Percentiles rank a stretch among this genome's conserved stretches.
phyloP scores from a whole-genome alignment of 805 yeast species.

The Monosporozyma solicola region DNA sequence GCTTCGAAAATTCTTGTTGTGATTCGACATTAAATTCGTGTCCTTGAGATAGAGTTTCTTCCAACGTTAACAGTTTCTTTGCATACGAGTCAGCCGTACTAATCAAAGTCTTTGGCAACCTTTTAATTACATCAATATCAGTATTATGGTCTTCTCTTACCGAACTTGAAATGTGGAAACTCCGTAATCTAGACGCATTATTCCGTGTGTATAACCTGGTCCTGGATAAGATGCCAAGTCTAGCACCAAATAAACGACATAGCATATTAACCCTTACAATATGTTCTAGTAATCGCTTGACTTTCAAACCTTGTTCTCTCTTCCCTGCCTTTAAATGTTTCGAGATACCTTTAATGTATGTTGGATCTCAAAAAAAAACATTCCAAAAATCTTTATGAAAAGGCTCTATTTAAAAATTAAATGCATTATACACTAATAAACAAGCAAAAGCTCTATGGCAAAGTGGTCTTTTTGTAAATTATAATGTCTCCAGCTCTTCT shows the following conservation, averaged over 20 bases:
- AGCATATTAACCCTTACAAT: background rate
- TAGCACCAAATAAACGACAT: background rate
- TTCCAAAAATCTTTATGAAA: background rate
- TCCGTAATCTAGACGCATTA: background rate
- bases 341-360: background rate
- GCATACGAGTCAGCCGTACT: constrained; percentile 38
- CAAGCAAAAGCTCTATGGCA: background rate
- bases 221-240: background rate
- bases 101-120: constrained; percentile 44
- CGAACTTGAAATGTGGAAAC: background rate
- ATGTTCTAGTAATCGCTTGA: background rate
- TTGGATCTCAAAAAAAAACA: background rate
- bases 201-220: background rate
- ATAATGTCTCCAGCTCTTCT: constrained; percentile 74
- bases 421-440: background rate
- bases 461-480: constrained; percentile 34
- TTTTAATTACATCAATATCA: constrained; percentile 4
- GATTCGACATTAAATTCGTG: constrained; percentile 37
- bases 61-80: constrained; percentile 35
- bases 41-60: constrained; percentile 36
- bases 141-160: background rate
- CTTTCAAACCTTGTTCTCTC: background rate
- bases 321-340: background rate
- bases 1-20: constrained; percentile 40
- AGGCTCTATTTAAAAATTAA: background rate